Evolutionary conservation across 345 rosid species (phyloP).

Genomic region (Murraya paniculata): DNA sequence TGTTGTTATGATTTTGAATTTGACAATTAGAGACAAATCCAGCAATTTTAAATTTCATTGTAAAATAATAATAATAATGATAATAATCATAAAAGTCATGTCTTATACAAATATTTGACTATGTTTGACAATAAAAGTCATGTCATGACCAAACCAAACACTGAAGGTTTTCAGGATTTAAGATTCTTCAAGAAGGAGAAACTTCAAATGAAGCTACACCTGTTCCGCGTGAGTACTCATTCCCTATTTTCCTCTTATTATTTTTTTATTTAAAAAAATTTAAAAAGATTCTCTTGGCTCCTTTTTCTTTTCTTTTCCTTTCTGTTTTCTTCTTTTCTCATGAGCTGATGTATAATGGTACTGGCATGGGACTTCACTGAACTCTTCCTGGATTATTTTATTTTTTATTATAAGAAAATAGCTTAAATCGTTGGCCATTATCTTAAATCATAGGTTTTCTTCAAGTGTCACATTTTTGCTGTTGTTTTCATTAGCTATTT

Average conservation of each 20-base stretch:
- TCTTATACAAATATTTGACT: conserved; percentile 12
- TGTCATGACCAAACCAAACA: conserved; percentile 15
- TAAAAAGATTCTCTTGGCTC: background rate
- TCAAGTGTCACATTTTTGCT: background rate
- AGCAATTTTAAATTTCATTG: background rate
- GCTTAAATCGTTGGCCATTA: background rate
- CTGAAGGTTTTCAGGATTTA: conserved; percentile 81
- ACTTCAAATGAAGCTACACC: conserved; percentile 32
- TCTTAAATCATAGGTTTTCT: background rate
- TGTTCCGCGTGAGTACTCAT: conserved; percentile 36
- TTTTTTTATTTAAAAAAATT: background rate
- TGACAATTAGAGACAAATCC: background rate
- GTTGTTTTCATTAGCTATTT: background rate
- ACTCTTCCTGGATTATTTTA: background rate
- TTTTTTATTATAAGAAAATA: background rate
- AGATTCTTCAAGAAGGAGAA: conserved; percentile 47
- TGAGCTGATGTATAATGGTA: background rate
- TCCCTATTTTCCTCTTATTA: conserved; percentile 11
- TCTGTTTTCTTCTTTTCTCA: background rate
- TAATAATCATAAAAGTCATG: background rate
- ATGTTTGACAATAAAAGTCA: conserved; percentile 20
- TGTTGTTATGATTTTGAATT: background rate
- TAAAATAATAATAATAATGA: background rate
- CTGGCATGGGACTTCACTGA: background rate
- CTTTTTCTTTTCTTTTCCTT: background rate